These are phyloP conservation scores for Ceratobasidium papillatum DNA, from an alignment of 1,284 basidiomycete species.

Conservation along the genomic window DNA sequence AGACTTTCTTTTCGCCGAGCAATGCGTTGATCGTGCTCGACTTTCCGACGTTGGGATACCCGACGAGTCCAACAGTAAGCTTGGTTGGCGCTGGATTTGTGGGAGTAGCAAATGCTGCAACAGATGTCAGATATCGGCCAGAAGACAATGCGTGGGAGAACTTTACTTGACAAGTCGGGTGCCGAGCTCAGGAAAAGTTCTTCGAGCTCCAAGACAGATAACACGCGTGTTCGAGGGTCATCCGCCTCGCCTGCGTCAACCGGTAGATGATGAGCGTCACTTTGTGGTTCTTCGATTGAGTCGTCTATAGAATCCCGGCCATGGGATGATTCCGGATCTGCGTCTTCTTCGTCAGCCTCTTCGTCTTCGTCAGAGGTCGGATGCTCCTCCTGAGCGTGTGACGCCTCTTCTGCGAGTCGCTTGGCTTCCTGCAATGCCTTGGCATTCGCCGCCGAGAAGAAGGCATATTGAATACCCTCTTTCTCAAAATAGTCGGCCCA, in stretches of 20 bases:
- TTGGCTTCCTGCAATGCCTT: constrained; percentile 82
- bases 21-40: constrained; percentile 67
- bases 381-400: constrained; percentile 45
- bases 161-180: constrained; percentile 76
- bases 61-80: constrained; percentile 72
- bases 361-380: constrained; percentile 43
- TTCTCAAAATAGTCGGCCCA: constrained; percentile 97
- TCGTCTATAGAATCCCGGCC: constrained; percentile 44
- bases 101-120: constrained; percentile 71
- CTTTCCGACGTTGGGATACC: constrained; percentile 70
- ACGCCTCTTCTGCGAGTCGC: constrained; percentile 59
- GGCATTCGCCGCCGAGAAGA: constrained; percentile 95
- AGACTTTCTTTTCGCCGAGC: constrained; percentile 86
- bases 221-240: constrained; percentile 78
- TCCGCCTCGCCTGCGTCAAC: constrained; percentile 59
- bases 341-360: constrained; percentile 46
- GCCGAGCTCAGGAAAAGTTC: constrained; percentile 81
- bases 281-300: constrained; percentile 15
- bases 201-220: constrained; percentile 91
- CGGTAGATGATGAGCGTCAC: constrained; percentile 50
- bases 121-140: constrained; percentile 17
- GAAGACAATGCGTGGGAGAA: background rate
- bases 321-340: constrained; percentile 48
- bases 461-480: constrained; percentile 85
- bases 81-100: constrained; percentile 65